These are phyloP conservation scores for Neopestalotiopsis rosae DNA, from an alignment of 2,329 filamentous ascomycete species.

Conservation along the genomic window DNA sequence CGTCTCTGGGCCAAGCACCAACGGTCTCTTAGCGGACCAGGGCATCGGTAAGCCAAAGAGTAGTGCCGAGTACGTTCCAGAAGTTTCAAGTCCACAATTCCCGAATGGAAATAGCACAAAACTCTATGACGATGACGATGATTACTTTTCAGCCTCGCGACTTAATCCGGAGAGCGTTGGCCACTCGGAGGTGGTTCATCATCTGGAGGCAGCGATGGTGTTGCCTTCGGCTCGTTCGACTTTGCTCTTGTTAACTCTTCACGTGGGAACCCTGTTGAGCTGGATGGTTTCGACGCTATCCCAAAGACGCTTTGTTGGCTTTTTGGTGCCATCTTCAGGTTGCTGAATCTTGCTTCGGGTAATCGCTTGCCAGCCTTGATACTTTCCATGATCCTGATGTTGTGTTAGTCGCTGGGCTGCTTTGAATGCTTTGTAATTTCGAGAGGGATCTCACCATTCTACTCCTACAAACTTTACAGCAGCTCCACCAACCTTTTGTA, in stretches of 20 bases:
- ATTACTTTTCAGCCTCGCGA: not conserved
- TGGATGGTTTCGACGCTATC: slow-evolving; percentile 43
- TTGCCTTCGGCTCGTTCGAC: not conserved
- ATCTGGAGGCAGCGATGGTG: not conserved
- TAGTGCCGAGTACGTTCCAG: not conserved
- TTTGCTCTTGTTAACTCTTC: too few species aligned
- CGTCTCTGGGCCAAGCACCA: not conserved
- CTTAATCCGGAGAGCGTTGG: slow-evolving; percentile 1
- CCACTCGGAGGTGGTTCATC: slow-evolving; percentile 20
- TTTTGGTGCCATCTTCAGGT: slow-evolving; percentile 63
- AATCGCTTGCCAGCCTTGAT: slow-evolving; percentile 76
- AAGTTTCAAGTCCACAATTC: not conserved
- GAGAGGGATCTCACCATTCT: slow-evolving; percentile 68
- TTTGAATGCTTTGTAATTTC: slow-evolving; percentile 8
- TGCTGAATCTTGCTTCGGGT: slow-evolving; percentile 74
- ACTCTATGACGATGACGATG: not conserved
- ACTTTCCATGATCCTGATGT: slow-evolving; percentile 79
- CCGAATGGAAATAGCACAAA: not conserved
- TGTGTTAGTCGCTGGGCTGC: not conserved
- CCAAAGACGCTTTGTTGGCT: slow-evolving; percentile 70
- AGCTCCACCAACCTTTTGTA: slow-evolving; percentile 68
- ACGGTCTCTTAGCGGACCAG: not conserved
- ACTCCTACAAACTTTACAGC: slow-evolving; percentile 80
- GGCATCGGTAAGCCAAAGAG: not conserved
- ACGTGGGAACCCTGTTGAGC: not conserved